These are phyloP conservation scores for Aspergillus udagawae DNA, from an alignment of 2,329 filamentous ascomycete species.

Conservation along the genomic window DNA sequence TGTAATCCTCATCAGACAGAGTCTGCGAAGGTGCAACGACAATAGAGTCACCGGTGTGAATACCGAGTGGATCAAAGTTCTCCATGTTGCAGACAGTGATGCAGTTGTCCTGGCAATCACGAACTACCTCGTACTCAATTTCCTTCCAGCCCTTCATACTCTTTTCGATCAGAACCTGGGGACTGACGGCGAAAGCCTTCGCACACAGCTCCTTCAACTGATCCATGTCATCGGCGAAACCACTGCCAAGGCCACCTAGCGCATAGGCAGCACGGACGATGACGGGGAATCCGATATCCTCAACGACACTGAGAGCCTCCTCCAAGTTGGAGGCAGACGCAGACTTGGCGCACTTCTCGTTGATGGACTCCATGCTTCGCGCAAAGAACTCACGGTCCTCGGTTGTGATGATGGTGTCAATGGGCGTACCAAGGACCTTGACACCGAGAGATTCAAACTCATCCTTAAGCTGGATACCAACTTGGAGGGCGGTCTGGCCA, in stretches of 20 bases:
- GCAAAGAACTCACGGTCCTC: constrained; percentile 97
- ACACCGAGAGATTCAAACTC: constrained; percentile 92
- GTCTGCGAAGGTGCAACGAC: constrained; percentile 97
- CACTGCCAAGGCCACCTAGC: constrained; percentile 88
- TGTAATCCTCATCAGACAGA: constrained; percentile 95
- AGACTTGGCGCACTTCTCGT: constrained; percentile 96
- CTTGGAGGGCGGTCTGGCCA: constrained; percentile 93
- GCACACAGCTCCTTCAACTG: constrained; percentile 85
- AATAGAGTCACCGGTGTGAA: constrained; percentile 97
- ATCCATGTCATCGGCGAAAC: constrained; percentile 83
- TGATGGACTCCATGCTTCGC: constrained; percentile 96
- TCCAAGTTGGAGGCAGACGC: constrained; percentile 85
- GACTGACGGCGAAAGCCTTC: constrained; percentile 91
- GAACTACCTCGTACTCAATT: constrained; percentile 97
- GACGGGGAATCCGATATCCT: constrained; percentile 91
- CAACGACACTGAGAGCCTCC: constrained; percentile 82
- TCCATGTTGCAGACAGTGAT: constrained; percentile 99
- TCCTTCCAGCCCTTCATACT: constrained; percentile 99
- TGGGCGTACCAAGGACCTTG: constrained; percentile 90
- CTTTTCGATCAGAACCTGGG: constrained; percentile 92
- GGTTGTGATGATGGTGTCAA: constrained; percentile 97
- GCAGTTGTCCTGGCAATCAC: constrained; percentile 93
- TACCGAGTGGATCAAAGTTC: constrained; percentile 97
- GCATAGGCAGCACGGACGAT: constrained; percentile 97
- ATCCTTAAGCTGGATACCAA: constrained; percentile 95